Conservation (phyloP, 2,329 filamentous ascomycete genomes). For the Arthrobotrys conoides region DNA sequence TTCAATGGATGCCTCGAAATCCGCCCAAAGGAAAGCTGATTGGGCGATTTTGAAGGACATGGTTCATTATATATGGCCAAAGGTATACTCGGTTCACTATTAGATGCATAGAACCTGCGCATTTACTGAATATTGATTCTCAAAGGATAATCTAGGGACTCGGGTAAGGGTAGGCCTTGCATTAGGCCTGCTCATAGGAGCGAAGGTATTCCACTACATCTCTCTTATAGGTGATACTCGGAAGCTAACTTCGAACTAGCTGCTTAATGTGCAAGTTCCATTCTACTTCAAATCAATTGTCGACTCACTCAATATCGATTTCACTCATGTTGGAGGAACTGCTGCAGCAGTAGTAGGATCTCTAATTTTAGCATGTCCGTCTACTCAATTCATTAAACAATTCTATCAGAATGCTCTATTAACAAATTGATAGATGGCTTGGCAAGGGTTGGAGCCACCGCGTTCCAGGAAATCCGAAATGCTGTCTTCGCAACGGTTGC, state of each 20-base stretch:
- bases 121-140: conserved; percentile 4
- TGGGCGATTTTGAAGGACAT: conserved; percentile 99
- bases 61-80: conserved; percentile 95
- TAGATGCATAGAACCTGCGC: conserved; percentile 50
- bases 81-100: conserved; percentile 67
- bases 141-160: conserved; percentile 79
- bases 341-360: conserved; percentile 89
- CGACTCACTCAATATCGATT: conserved; percentile 97
- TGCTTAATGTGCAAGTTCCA: conserved; percentile 96
- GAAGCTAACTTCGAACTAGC: conserved; percentile 66
- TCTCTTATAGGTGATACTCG: not conserved
- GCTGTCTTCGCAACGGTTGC: conserved; percentile 97
- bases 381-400: not conserved
- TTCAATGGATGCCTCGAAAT: conserved; percentile 39
- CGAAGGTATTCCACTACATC: conserved; percentile 75
- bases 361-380: conserved; percentile 87
- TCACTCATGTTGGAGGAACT: conserved; percentile 86
- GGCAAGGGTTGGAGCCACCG: conserved; percentile 86
- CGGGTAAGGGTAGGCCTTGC: conserved; percentile 88
- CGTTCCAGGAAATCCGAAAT: conserved; percentile 95
- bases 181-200: conserved; percentile 85
- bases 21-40: conserved; percentile 86
- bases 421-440: conserved; percentile 75
- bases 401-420: conserved; percentile 22
- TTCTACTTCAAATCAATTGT: conserved; percentile 99